Evolutionary conservation across 768 basidiomycete species (phyloP).

Genomic region (Pleurotus cornucopiae): DNA sequence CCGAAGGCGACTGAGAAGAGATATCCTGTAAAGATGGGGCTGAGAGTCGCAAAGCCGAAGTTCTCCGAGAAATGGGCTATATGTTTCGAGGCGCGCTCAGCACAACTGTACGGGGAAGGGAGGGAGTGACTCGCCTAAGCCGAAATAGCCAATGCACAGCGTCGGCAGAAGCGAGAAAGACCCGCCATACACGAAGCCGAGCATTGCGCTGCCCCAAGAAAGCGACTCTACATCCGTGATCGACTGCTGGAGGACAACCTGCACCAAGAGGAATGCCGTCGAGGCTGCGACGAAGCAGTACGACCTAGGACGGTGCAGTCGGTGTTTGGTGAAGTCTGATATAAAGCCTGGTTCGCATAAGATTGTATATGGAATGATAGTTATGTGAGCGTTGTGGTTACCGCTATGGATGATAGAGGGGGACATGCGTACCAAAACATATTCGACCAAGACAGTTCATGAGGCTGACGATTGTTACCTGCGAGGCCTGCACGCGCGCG

Average conservation of each 20-base stretch:
- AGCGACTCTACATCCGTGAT: conserved; percentile 59
- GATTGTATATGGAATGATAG: neutral
- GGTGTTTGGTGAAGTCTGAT: conserved; percentile 61
- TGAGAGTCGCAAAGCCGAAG: conserved; percentile 74
- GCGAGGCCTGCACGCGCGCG: conserved; percentile 72
- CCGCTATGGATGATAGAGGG: neutral
- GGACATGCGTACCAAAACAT: conserved; percentile 50
- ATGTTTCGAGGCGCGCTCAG: neutral
- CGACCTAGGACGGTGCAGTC: conserved; percentile 59
- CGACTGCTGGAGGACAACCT: conserved; percentile 45
- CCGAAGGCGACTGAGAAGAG: conserved; percentile 82
- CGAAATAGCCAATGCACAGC: conserved; percentile 87
- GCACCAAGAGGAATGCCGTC: conserved; percentile 65
- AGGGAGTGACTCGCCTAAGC: conserved; percentile 54
- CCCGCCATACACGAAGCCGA: conserved; percentile 72
- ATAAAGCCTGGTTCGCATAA: conserved; percentile 43
- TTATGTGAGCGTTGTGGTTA: neutral
- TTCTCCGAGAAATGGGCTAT: conserved; percentile 78
- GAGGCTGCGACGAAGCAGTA: conserved; percentile 67
- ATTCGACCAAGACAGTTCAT: conserved; percentile 81
- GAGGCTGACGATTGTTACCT: conserved; percentile 80
- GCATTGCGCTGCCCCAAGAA: conserved; percentile 55
- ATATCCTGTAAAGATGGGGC: conserved; percentile 78
- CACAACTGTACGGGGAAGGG: neutral
- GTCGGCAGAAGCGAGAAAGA: conserved; percentile 70